Evolutionary conservation across 352 stramenopile species (phyloP).

Genomic region (Phytopythium vexans): DNA sequence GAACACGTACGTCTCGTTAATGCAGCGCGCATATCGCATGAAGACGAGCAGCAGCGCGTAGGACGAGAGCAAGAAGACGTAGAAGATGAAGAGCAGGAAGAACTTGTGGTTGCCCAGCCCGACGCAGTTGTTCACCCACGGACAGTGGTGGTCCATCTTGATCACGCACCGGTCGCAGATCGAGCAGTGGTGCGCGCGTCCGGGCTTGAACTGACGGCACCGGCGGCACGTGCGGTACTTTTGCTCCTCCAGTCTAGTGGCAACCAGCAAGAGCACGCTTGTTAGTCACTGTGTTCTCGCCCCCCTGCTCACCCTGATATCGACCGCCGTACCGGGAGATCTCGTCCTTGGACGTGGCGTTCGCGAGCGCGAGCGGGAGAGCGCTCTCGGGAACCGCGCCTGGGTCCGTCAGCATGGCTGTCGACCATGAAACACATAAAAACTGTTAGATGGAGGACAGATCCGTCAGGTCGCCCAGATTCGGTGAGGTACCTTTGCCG

Average conservation of each 20-base stretch:
- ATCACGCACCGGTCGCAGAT: constrained; percentile 96
- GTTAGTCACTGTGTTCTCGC: constrained; percentile 7
- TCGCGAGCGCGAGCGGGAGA: constrained; percentile 73
- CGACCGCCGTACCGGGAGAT: constrained; percentile 36
- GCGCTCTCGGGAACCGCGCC: constrained; percentile 95
- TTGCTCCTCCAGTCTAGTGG: constrained; percentile 69
- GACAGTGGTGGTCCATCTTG: constrained; percentile 99
- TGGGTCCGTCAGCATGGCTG: constrained; percentile 97
- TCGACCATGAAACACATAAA: constrained; percentile 1
- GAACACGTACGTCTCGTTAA: constrained; percentile 72
- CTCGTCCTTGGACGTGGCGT: constrained; percentile 71
- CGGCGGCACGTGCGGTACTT: constrained; percentile 82
- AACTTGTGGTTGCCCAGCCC: constrained; percentile 99
- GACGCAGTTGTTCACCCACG: constrained; percentile 99
- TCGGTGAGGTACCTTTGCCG: constrained; percentile 79
- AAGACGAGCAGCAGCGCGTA: constrained; percentile 95
- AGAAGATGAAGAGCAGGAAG: constrained; percentile 89
- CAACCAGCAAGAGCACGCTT: constrained; percentile 5
- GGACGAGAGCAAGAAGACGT: constrained; percentile 92
- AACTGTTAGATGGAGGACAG: background rate
- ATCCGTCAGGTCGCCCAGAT: background rate
- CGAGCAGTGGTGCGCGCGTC: constrained; percentile 95
- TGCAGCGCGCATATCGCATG: constrained; percentile 85
- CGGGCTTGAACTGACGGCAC: constrained; percentile 96
- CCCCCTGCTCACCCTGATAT: background rate